Conservation (phyloP, 192 early-diverging fungal species). For the Lunasporangiospora selenospora region DNA sequence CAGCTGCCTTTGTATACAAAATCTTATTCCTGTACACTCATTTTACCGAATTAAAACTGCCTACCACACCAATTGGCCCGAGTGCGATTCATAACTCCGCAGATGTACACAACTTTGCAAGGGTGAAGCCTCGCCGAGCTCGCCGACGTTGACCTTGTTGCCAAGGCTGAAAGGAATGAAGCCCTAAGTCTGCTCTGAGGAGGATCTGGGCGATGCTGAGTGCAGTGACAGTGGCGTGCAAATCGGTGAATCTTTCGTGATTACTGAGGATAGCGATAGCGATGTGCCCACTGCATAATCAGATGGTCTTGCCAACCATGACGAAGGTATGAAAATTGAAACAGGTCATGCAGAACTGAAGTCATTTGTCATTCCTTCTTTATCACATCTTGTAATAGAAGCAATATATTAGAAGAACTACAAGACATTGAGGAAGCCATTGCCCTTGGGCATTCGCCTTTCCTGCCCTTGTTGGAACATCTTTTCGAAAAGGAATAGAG, state of each 20-base stretch:
- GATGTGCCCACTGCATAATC: constrained; percentile 9
- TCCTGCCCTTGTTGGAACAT: constrained; percentile 19
- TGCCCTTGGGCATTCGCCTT: constrained; percentile 18
- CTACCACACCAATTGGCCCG: too few relatives aligned
- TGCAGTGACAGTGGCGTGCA: too few relatives aligned
- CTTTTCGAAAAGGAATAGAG: constrained; percentile 8
- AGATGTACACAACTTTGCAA: too few relatives aligned
- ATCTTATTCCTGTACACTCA: too few relatives aligned
- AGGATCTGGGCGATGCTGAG: too few relatives aligned
- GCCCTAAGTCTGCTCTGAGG: too few relatives aligned
- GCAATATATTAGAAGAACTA: constrained; percentile 14
- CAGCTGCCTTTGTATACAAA: too few relatives aligned
- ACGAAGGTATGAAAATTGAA: constrained; percentile 13
- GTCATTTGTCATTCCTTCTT: not conserved
- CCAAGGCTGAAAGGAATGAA: too few relatives aligned
- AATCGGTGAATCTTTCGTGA: constrained; percentile 7
- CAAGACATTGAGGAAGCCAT: constrained; percentile 24
- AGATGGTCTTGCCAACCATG: not conserved
- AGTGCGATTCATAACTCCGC: too few relatives aligned
- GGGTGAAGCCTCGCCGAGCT: too few relatives aligned
- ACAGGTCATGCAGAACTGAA: constrained; percentile 5
- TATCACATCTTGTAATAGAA: constrained; percentile 12
- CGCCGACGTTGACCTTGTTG: too few relatives aligned
- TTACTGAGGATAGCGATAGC: constrained; percentile 5
- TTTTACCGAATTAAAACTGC: too few relatives aligned